Conservation (phyloP, 345 rosid genomes). For the Zanthoxylum bungeanum region DNA sequence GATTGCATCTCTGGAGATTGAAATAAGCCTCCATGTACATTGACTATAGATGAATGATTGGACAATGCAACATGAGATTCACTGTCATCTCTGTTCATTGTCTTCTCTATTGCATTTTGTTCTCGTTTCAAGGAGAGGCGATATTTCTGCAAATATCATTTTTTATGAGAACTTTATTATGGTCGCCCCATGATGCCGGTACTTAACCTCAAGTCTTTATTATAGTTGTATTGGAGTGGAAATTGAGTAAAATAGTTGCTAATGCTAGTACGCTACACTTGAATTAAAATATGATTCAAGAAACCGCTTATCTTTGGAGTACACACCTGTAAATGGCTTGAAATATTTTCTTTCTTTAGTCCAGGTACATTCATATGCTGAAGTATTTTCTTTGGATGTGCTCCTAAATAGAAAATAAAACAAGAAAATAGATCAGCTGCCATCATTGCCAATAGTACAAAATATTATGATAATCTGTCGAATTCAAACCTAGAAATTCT, state of each 20-base stretch:
- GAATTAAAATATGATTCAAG: background rate
- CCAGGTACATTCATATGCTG: slow-evolving; percentile 43
- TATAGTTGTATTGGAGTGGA: background rate
- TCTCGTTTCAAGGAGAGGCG: slow-evolving; percentile 29
- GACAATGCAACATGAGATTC: background rate
- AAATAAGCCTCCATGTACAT: slow-evolving; percentile 9
- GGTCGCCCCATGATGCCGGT: background rate
- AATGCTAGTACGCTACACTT: background rate
- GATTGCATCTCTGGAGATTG: slow-evolving; percentile 1
- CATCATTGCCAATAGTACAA: background rate
- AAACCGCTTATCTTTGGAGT: background rate
- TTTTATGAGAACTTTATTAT: background rate
- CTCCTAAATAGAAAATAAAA: slow-evolving; percentile 21
- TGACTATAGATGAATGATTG: slow-evolving; percentile 10
- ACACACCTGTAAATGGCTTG: slow-evolving; percentile 57
- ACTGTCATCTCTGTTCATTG: background rate
- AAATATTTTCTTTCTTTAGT: slow-evolving; percentile 34
- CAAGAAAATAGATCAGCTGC: background rate
- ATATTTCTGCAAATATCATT: slow-evolving; percentile 34
- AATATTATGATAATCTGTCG: background rate
- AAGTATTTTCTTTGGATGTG: slow-evolving; percentile 49
- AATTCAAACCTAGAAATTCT: slow-evolving; percentile 5
- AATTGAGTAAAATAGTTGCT: background rate
- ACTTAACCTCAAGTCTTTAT: background rate
- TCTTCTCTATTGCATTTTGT: slow-evolving; percentile 18